Conservation (phyloP, 2,329 filamentous ascomycete genomes). For the Sodiomyces alkalinus region DNA sequence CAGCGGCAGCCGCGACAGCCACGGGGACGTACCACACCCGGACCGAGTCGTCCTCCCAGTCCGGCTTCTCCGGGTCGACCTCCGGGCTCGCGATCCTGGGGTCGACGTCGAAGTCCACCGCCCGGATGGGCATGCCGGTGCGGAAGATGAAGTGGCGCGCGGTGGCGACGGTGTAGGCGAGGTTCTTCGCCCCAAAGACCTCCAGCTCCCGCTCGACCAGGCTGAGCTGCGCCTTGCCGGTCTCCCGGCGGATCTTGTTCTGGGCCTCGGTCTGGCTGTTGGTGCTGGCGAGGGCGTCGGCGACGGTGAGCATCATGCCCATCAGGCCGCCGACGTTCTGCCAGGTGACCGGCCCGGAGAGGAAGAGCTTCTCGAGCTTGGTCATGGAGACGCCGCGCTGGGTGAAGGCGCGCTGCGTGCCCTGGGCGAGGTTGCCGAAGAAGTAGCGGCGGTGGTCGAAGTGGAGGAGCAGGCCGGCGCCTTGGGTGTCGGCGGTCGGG, state of each 20-base stretch:
- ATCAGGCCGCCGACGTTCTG: conserved; percentile 64
- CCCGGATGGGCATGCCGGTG: conserved; percentile 59
- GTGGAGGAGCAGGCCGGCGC: conserved; percentile 61
- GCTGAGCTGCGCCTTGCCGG: conserved; percentile 17
- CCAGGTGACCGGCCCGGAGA: conserved; percentile 69
- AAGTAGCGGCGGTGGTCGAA: conserved; percentile 74
- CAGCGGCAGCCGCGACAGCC: conserved; percentile 1
- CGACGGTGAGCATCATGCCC: conserved; percentile 72
- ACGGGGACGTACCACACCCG: conserved; percentile 73
- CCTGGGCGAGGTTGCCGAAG: conserved; percentile 71
- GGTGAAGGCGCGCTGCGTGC: conserved; percentile 62
- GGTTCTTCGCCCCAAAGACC: conserved; percentile 67
- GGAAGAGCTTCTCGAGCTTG: conserved; percentile 62
- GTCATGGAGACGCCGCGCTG: conserved; percentile 51
- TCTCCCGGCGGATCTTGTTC: conserved; percentile 24
- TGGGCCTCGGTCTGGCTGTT: conserved; percentile 22
- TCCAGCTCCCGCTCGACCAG: conserved; percentile 8
- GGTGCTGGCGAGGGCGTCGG: conserved; percentile 44
- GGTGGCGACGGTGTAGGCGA: conserved; percentile 69
- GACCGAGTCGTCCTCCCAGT: conserved; percentile 63
- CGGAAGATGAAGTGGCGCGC: conserved; percentile 75
- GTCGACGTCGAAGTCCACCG: conserved; percentile 48
- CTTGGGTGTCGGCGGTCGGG: conserved; percentile 77
- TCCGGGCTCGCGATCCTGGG: conserved; percentile 15
- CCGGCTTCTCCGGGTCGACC: conserved; percentile 30